Evolutionary conservation across 1,284 basidiomycete genomes (phyloP).

Genomic region (Ceratobasidium sp.): DNA sequence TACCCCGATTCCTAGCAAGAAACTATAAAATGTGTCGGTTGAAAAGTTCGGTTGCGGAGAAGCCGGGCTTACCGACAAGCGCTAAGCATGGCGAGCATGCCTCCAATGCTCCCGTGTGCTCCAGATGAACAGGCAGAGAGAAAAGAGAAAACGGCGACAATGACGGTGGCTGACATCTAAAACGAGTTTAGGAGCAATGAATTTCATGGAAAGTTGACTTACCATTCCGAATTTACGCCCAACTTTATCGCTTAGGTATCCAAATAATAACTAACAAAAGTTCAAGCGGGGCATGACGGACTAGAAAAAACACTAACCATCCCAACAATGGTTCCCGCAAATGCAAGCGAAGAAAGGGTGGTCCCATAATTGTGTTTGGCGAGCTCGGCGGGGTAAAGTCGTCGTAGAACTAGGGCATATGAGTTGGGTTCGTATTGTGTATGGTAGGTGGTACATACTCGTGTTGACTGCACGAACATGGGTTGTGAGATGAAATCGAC

Average conservation of each 20-base stretch:
- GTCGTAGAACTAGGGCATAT: conserved; percentile 38
- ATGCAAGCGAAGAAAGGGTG: conserved; percentile 75
- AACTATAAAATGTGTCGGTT: conserved; percentile 59
- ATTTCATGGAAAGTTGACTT: conserved; percentile 53
- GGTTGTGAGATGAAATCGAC: not conserved
- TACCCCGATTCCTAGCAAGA: conserved; percentile 81
- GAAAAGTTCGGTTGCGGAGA: conserved; percentile 5
- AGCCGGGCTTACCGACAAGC: conserved; percentile 75
- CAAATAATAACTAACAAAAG: conserved; percentile 56
- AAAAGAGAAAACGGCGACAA: conserved; percentile 82
- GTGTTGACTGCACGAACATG: conserved; percentile 69
- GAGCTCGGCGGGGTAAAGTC: conserved; percentile 28
- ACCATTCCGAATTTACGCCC: conserved; percentile 93
- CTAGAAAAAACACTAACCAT: conserved; percentile 44
- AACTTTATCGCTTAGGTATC: conserved; percentile 84
- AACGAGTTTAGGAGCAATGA: not conserved
- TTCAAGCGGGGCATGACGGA: not conserved
- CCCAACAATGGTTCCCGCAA: conserved; percentile 87
- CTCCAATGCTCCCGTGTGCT: conserved; percentile 75
- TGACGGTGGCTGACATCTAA: conserved; percentile 80
- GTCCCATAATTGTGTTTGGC: conserved; percentile 66
- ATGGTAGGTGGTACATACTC: conserved; percentile 58
- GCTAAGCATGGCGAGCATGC: conserved; percentile 80
- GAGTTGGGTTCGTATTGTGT: not conserved
- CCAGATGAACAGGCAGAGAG: conserved; percentile 88